A percentile compares a stretch with the other conserved stretches of the same genome.
Conservation (phyloP, 495 filamentous ascomycete species). For the Hypomontagnella monticulosa region DNA sequence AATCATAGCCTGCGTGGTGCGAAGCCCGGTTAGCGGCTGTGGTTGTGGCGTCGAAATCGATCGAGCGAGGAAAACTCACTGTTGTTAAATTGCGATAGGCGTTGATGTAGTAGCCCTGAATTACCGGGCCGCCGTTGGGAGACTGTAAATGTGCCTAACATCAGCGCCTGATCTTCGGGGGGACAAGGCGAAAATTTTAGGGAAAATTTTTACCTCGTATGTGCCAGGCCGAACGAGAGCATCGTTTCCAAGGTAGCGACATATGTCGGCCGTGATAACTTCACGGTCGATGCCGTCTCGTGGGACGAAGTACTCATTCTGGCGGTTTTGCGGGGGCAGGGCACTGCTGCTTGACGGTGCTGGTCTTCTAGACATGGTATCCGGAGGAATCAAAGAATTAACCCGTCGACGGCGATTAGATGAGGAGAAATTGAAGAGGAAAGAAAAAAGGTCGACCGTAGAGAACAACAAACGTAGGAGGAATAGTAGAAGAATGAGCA, state of each 20-base stretch:
- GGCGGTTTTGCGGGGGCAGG: conserved; percentile 60
- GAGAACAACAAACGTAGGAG: conserved; percentile 30
- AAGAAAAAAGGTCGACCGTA: conserved; percentile 25
- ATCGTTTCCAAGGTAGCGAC: conserved; percentile 92
- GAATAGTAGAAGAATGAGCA: conserved; percentile 37
- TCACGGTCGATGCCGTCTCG: conserved; percentile 92
- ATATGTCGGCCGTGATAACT: conserved; percentile 94
- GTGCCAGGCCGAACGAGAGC: conserved; percentile 86
- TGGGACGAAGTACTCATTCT: conserved; percentile 87
- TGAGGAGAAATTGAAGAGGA: conserved; percentile 27
- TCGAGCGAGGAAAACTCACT: conserved; percentile 63
- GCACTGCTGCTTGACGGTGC: conserved; percentile 42
- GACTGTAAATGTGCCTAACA: conserved; percentile 35
- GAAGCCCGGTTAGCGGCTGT: conserved; percentile 28
- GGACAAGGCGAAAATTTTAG: conserved; percentile 14
- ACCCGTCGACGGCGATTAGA: conserved; percentile 41
- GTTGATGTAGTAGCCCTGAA: conserved; percentile 82
- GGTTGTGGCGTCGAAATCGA: conserved; percentile 11
- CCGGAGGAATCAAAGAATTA: conserved; percentile 44
- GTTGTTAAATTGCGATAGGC: conserved; percentile 88
- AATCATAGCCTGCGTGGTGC: conserved; percentile 76
- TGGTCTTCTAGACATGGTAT: conserved; percentile 47
- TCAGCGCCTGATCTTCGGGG: conserved; percentile 32
- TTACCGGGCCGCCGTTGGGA: conserved; percentile 65
- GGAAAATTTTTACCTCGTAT: conserved; percentile 71